Evolutionary conservation across 805 yeast genomes (phyloP).

Genomic region (Ogataea neopini): DNA sequence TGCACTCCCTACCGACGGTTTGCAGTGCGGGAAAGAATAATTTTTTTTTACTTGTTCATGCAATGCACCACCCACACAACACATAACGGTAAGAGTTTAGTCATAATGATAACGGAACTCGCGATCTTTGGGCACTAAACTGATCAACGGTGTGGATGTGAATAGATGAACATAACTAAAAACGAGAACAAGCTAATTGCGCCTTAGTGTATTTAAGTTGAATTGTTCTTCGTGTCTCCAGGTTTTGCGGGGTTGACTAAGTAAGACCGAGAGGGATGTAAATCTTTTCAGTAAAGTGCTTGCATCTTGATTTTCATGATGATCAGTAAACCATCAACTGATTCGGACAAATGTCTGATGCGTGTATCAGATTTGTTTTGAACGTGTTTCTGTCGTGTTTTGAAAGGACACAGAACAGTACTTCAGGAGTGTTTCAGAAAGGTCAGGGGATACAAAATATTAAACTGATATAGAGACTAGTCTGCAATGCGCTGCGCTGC

Average conservation of each 20-base stretch:
- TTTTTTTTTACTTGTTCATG: neutral
- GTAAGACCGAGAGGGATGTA: no score
- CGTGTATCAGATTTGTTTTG: neutral
- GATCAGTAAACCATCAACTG: neutral
- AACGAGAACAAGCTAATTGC: no score
- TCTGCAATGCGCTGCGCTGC: conserved; percentile 6
- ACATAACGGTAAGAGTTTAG: neutral
- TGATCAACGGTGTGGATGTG: neutral
- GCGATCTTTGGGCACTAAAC: neutral
- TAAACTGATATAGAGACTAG: neutral
- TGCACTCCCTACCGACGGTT: neutral
- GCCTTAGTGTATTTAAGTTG: no score
- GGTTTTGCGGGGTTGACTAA: no score
- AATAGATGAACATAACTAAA: no score
- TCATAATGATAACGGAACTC: neutral
- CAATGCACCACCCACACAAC: conserved; percentile 6
- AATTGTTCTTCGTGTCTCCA: no score
- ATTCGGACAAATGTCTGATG: neutral
- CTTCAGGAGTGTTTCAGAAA: neutral
- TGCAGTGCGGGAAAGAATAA: conserved; percentile 6
- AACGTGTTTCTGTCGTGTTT: neutral
- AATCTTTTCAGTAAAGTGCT: neutral
- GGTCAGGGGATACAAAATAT: neutral
- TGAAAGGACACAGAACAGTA: neutral
- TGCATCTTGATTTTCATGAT: neutral